phyloP scores from a whole-genome alignment of 495 filamentous ascomycete genomes.

The Copromyces sp. region DNA sequence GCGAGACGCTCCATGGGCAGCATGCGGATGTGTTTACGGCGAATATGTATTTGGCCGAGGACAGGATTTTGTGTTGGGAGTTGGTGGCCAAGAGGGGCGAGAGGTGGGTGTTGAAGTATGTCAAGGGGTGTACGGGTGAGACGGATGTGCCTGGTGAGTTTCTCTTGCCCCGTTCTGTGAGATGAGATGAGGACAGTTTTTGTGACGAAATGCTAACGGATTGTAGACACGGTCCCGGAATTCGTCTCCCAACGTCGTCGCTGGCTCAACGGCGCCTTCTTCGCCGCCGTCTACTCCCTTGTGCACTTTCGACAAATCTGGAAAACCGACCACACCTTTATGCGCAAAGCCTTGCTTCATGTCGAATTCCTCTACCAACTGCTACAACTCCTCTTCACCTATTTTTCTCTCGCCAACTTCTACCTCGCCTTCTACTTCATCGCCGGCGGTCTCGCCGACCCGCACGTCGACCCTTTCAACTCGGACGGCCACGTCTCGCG shows the following conservation, averaged over 20 bases:
- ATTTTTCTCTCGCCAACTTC: constrained; percentile 97
- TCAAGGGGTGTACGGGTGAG: constrained; percentile 89
- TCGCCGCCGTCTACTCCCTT: constrained; percentile 94
- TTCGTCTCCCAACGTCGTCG: constrained; percentile 92
- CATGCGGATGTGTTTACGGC: constrained; percentile 98
- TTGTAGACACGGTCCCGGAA: constrained; percentile 64
- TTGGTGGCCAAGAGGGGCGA: constrained; percentile 90
- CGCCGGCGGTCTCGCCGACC: constrained; percentile 81
- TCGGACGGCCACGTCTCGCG: constrained; percentile 56
- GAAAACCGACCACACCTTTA: constrained; percentile 82
- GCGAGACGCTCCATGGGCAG: constrained; percentile 91
- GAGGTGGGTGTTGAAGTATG: constrained; percentile 95
- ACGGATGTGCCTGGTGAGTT: constrained; percentile 88
- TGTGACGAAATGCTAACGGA: not conserved
- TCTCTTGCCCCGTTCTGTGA: not conserved
- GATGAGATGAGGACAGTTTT: not conserved
- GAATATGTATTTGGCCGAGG: constrained; percentile 98
- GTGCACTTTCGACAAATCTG: constrained; percentile 92
- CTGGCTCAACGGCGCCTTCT: constrained; percentile 99
- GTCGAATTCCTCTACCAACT: constrained; percentile 96
- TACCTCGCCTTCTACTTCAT: constrained; percentile 99
- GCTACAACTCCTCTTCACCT: constrained; percentile 84
- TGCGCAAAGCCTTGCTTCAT: constrained; percentile 83
- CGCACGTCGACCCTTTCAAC: constrained; percentile 78
- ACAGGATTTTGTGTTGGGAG: constrained; percentile 99